These are phyloP conservation scores for Penicillium herquei DNA, from an alignment of 495 filamentous ascomycete genomes.

Conservation along the genomic window DNA sequence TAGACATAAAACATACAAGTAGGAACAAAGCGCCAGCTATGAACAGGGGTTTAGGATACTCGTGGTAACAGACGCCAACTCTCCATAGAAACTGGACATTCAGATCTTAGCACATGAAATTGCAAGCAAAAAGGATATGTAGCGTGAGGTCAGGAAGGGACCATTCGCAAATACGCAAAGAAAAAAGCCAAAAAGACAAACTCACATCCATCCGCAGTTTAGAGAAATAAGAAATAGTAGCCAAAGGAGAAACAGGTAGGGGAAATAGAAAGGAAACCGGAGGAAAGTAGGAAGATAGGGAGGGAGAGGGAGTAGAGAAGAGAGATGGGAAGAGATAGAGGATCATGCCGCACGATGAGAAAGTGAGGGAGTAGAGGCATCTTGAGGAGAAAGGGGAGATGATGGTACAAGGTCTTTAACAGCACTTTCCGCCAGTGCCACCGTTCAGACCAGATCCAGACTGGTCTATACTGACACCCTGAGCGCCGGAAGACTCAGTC, in stretches of 20 bases:
- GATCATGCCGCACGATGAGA: background rate
- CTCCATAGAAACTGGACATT: conserved; percentile 20
- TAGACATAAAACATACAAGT: conserved; percentile 4
- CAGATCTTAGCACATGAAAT: conserved; percentile 27
- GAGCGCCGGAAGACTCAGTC: conserved; percentile 62
- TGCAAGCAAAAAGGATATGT: conserved; percentile 22
- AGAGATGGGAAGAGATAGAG: background rate
- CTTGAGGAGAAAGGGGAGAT: conserved; percentile 10
- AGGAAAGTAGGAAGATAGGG: conserved; percentile 2
- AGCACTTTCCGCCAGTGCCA: conserved; percentile 77
- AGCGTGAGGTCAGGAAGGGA: conserved; percentile 10
- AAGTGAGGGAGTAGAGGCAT: background rate
- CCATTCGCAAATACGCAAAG: conserved; percentile 10
- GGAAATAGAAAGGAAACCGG: conserved; percentile 4
- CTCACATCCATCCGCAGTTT: conserved; percentile 2
- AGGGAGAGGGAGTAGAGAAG: background rate
- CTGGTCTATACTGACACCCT: conserved; percentile 71
- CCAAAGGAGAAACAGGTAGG: conserved; percentile 11
- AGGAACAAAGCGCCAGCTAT: conserved; percentile 12
- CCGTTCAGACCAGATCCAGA: conserved; percentile 57
- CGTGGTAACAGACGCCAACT: conserved; percentile 18
- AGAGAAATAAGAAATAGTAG: background rate
- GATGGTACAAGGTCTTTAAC: conserved; percentile 51
- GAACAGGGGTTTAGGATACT: conserved; percentile 25
- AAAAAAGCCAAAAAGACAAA: conserved; percentile 1